Base-by-base conservation (phyloP, 495 filamentous ascomycete species). In the Penicillium arizonense region DNA sequence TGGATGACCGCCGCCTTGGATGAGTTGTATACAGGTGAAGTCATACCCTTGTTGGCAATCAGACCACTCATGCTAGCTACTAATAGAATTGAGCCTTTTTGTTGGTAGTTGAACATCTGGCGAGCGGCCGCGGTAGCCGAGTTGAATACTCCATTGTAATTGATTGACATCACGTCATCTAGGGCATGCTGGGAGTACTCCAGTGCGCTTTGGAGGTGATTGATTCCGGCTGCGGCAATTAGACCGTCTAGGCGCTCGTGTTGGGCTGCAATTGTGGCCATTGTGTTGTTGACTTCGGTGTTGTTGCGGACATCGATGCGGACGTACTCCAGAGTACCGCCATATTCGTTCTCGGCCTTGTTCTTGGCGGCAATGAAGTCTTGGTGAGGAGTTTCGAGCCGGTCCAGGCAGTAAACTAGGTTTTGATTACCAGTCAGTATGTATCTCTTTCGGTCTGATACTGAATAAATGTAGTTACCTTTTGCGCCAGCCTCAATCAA, bases 41-140 rank as follows among this genome's bases (percentile, higher is more conserved):
- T 75, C 57, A 89, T 76, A 11, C 84, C 86, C 66, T 85, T 83
- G 63, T 93, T 95, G 13, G 90, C 90, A 50, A 95, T 77, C 5
- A 84, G 83, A 10, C 87, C 90, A 61, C 84, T 88, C 90, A 93
- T 93, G 53, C 80, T 85, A 8, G 84, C 90, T 50, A 93, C 86
- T 38, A 93, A 63, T 37, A 87, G 78, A 44, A 94, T 82, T 39
- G 84, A 88, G 5, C 88, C 89, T 58, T 69, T 72, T 32, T 67
- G 63, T 42, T 78, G 68, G 57, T 74, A 74, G 21, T 79, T 76
- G 60, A 89, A 80, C 87, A 93, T 91, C 68, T 90, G 82, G 24
- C 78, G 78, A 0, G 88, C 88, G 3, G 84, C 87, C 2, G 87
- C 87, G 59, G 89, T 87, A 21, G 89, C 87, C 2, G 85, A 86